Evolutionary conservation across 306 rosid genomes (phyloP), one percentile per base, ranked within the genome.

Genomic region (Acacia crassicarpa): DNA sequence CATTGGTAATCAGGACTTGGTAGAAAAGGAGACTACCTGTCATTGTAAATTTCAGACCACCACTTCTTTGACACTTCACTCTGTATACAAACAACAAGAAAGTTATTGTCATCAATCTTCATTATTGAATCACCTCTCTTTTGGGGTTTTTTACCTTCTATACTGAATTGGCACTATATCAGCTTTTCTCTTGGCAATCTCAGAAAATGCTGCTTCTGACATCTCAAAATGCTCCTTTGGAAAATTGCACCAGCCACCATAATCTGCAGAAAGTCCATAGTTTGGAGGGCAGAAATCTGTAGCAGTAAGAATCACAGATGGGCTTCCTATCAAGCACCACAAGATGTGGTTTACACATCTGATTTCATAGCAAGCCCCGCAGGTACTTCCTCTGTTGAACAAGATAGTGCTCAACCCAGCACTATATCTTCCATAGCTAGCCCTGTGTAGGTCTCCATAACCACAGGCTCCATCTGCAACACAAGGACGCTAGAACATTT

Each of bases 391-490:
- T 87, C 89, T 92, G 62, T 72, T 88, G 93, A 93, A 95, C 91
- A 95, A 82, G 69, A 89, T 92, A 78, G 94, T 90, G 86, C 99
- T 95, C 35, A 95, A 74, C 16, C 98, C 99, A 72, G 92, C 98
- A 82, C 97, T 95, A 80, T 89, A 67, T 54, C 85, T 91, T 8
- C 98, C 98, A 86, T 91, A 95, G 49, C 89, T 91, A 12, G 88
- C 89, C 81, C 13, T 92, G 88, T 93, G 99, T 41, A 95, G 93
- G 62, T 95, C 99, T 13, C 99, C 99, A 83, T 91, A 95, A 16
- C 98, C 99, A 91, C 99, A 95, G 80, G 99, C 99, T 23, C 99
- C 99, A 86, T 95, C 99, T 95, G 90, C 86, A 90, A 86, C 86
- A 81, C 65, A 80, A 45, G 78, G 75, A 84, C 71, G 82, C 71